Conservation (phyloP, 306 rosid genomes). For the Quercus cerris region DNA sequence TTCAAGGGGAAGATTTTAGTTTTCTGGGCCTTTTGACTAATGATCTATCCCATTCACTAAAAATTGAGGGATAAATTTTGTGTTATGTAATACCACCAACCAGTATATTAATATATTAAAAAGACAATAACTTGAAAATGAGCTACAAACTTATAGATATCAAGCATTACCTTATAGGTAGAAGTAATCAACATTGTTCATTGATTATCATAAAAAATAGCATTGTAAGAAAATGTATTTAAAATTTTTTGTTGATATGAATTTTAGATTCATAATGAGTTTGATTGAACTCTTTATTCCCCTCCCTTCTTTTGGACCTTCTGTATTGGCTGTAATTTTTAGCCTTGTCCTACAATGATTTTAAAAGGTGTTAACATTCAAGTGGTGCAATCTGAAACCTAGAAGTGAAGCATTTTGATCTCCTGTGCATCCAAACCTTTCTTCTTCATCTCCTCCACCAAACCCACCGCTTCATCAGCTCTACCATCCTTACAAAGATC, state of each 20-base stretch:
- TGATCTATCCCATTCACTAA: too few species aligned
- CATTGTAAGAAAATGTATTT: background rate
- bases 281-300: background rate
- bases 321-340: too few species aligned
- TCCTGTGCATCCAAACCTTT: constrained; percentile 35
- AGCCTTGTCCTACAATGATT: too few species aligned
- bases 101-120: too few species aligned
- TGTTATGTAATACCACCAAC: too few species aligned
- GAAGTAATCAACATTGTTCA: background rate
- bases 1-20: background rate
- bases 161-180: background rate
- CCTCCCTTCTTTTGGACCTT: background rate
- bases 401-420: too few species aligned
- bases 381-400: too few species aligned
- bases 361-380: too few species aligned
- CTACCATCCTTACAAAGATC: constrained; percentile 61
- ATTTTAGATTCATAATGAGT: background rate
- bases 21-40: too few species aligned
- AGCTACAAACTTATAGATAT: too few species aligned
- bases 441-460: constrained; percentile 65
- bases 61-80: too few species aligned
- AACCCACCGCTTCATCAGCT: constrained; percentile 45
- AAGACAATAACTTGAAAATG: too few species aligned
- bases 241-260: background rate
- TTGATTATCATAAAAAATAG: background rate